Evolutionary conservation across 1,139 yeast genomes (phyloP), one percentile per base, ranked within the genome.

Genomic region (Geotrichum cucujoidarum): DNA sequence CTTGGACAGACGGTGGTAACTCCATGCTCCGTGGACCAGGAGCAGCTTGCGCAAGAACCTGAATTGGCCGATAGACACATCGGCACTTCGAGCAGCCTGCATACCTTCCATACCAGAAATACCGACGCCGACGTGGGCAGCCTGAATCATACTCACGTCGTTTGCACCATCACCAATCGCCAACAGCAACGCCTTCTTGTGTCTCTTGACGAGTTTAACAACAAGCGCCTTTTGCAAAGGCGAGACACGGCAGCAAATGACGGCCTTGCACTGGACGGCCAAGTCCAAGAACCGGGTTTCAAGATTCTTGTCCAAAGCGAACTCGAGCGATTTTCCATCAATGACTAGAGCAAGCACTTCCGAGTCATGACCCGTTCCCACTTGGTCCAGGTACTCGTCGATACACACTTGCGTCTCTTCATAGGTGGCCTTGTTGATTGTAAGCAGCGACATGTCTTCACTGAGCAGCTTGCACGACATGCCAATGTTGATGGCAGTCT

Each of bases 101-200:
- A 90, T 90, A 58, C 99, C 99, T 70, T 94, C 98, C 87, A 88
- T 86, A 58, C 99, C 99, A 61, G 94, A 87, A 57, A 92, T 92
- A 63, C 99, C 99, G 40, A 92, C 95, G 53, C 99, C 99, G 45
- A 92, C 95, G 66, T 92, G 96, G 0, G 98, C 98, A 13, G 97
- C 97, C 67, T 92, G 98, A 58, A 92, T 92, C 99, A 92, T 92
- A 39, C 95, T 86, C 27, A 92, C 98, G 70, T 92, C 99, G 63
- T 92, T 92, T 3, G 98, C 97, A 58, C 98, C 99, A 69, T 92
- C 99, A 47, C 99, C 99, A 62, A 92, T 85, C 0, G 98, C 97
- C 53, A 94, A 73, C 22, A 94, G 70, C 59, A 92, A 71, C 0
- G 95, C 83, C 50, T 82, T 79, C 56, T 84, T 78, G 48, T 68